These are phyloP conservation scores for Diaporthe sp. DNA, from an alignment of 2,329 filamentous ascomycete species.

Conservation along the genomic window DNA sequence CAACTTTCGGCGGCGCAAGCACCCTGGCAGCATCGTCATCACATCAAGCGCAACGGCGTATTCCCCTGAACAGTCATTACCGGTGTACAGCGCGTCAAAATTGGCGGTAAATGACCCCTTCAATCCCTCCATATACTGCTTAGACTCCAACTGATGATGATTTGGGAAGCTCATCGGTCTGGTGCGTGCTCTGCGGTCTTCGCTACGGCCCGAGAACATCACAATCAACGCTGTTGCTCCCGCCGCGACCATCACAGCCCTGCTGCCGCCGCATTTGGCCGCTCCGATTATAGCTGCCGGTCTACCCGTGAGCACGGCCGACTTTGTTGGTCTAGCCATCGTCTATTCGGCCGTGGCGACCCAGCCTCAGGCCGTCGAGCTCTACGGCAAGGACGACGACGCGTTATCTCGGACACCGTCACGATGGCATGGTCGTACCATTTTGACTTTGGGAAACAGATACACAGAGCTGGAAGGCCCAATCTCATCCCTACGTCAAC, in stretches of 20 bases:
- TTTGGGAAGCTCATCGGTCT: slow-evolving; percentile 6
- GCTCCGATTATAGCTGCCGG: slow-evolving; percentile 49
- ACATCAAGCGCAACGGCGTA: slow-evolving; percentile 55
- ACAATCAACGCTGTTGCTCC: slow-evolving; percentile 58
- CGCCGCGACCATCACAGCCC: slow-evolving; percentile 50
- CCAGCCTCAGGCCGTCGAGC: slow-evolving; percentile 50
- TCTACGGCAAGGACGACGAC: slow-evolving; percentile 53
- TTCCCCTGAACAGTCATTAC: slow-evolving; percentile 53
- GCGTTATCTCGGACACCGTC: background rate
- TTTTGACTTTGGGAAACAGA: slow-evolving; percentile 52
- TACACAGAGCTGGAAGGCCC: slow-evolving; percentile 54
- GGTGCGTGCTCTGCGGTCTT: slow-evolving; percentile 51
- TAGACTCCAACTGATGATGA: too few relatives aligned
- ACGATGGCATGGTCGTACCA: slow-evolving; percentile 53
- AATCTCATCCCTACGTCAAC: slow-evolving; percentile 42
- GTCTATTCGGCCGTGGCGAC: slow-evolving; percentile 54
- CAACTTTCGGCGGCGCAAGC: too few relatives aligned
- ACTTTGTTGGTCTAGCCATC: slow-evolving; percentile 52
- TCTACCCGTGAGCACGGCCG: slow-evolving; percentile 50
- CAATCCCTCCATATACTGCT: too few relatives aligned
- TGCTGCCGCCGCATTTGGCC: slow-evolving; percentile 50
- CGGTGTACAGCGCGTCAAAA: slow-evolving; percentile 48
- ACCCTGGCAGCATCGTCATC: slow-evolving; percentile 51
- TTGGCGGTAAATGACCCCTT: too few relatives aligned
- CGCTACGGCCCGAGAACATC: slow-evolving; percentile 46